phyloP scores from a whole-genome alignment of 306 rosid species.

The Geum urbanum region DNA sequence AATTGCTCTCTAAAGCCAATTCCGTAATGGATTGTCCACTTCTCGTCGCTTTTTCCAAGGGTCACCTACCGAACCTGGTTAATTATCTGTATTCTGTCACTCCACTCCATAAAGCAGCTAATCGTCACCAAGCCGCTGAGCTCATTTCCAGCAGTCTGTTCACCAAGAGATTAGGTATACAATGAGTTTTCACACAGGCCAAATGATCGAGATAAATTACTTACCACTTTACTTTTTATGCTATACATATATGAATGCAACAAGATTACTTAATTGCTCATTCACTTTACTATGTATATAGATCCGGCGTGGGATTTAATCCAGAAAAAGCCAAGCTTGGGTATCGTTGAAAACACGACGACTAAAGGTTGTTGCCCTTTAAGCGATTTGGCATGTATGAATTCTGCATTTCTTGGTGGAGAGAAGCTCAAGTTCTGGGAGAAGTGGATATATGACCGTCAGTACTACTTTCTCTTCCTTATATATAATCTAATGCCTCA shows the following conservation, averaged over 20 bases:
- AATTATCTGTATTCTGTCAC: not conserved
- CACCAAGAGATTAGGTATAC: not conserved
- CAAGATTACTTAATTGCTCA: no score
- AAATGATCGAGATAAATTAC: no score
- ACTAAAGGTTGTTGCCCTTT: not conserved
- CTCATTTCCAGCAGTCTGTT: not conserved
- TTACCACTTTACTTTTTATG: no score
- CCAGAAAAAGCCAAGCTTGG: not conserved
- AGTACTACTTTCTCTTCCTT: no score
- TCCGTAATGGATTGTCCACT: no score
- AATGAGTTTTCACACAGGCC: not conserved
- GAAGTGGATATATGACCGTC: not conserved
- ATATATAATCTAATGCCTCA: no score
- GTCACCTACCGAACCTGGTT: not conserved
- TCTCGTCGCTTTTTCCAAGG: no score
- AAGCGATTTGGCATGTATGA: not conserved
- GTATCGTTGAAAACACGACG: not conserved
- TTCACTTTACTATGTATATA: not conserved
- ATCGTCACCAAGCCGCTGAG: not conserved
- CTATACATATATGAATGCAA: no score
- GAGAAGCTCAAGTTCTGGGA: no score
- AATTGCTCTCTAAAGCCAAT: no score
- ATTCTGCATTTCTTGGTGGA: not conserved
- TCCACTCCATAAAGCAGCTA: not conserved
- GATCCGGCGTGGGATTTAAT: not conserved